Evolutionary conservation across 345 rosid genomes (phyloP), one percentile per base, ranked within the genome.

Genomic region (Salix brachista): DNA sequence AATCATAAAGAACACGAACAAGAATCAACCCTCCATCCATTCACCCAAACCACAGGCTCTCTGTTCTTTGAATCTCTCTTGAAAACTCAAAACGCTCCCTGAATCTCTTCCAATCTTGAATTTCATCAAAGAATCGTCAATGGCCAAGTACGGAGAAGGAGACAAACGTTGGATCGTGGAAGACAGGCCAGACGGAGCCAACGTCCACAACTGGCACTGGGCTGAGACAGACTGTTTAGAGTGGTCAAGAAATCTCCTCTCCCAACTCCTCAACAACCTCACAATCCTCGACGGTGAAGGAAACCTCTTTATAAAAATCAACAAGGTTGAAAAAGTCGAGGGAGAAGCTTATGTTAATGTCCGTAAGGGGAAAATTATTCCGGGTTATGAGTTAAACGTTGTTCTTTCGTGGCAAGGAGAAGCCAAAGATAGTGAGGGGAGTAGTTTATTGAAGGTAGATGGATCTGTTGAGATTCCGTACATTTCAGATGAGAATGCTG

Each of bases 181-280:
- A 62, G 99, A 94, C 39, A 87, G 99, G 68, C 70, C 94, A n/a
- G 98, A 96, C 86, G 99, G 97, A 48, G 86, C 98, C 80, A 96
- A 96, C 78, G 98, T 94, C 65, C 97, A 96, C 79, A 93, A 93
- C 88, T 94, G 99, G 99, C 99, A 96, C 91, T 96, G 98, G 99
- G 84, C 98, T 1, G 98, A 96, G 80, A 96, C 98, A 48, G 86
- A 96, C 65, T 96, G 98, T 74, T 84, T 96, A 12, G 97, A 90
- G 19, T 94, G 97, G 97, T 90, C 99, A 13, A 86, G 94, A 5
- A 88, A 70, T 70, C 83, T 91, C 74, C 82, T 96, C 86, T 79
- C 80, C 83, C 74, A 80, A n/a, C 88, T 83, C 12, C 85, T 96
- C 32, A 78, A 96, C 34, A 69, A 83, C 75, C 77, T 86, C 34